Conservation (phyloP, 1,139 yeast genomes). For the Sugiyamaella neomexicana region DNA sequence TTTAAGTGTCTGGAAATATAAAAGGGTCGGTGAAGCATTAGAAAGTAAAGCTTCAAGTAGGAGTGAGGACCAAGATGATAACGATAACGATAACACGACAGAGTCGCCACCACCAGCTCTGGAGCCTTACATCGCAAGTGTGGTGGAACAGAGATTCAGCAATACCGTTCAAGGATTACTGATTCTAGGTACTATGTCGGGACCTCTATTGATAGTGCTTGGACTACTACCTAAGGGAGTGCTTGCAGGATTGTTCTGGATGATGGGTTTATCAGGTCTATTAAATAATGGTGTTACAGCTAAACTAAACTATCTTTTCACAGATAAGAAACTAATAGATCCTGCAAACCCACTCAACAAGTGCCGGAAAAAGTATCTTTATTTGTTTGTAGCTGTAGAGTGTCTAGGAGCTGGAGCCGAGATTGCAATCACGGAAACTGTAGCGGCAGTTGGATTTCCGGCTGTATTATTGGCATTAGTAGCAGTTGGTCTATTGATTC, state of each 20-base stretch:
- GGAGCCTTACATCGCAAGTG: slow-evolving; percentile 41
- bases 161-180: slow-evolving; percentile 82
- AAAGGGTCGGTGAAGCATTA: slow-evolving; percentile 17
- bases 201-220: slow-evolving; percentile 78
- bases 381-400: slow-evolving; percentile 58
- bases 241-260: slow-evolving; percentile 84
- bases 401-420: slow-evolving; percentile 73
- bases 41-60: neutral
- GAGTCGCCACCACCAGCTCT: slow-evolving; percentile 17
- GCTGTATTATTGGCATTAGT: slow-evolving; percentile 72
- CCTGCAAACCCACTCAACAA: slow-evolving; percentile 41
- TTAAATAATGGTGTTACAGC: slow-evolving; percentile 64
- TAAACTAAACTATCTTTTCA: slow-evolving; percentile 60
- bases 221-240: slow-evolving; percentile 94
- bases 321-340: slow-evolving; percentile 50
- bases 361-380: slow-evolving; percentile 43
- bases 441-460: slow-evolving; percentile 94
- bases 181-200: slow-evolving; percentile 83
- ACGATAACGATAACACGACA: slow-evolving; percentile 7
- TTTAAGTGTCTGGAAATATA: slow-evolving; percentile 58
- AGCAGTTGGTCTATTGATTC: slow-evolving; percentile 61
- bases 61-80: neutral
- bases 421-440: slow-evolving; percentile 80
- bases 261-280: slow-evolving; percentile 86
- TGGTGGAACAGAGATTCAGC: slow-evolving; percentile 87